Conservation (phyloP, 2,329 filamentous ascomycete species). For the Aspergillus japonicus region DNA sequence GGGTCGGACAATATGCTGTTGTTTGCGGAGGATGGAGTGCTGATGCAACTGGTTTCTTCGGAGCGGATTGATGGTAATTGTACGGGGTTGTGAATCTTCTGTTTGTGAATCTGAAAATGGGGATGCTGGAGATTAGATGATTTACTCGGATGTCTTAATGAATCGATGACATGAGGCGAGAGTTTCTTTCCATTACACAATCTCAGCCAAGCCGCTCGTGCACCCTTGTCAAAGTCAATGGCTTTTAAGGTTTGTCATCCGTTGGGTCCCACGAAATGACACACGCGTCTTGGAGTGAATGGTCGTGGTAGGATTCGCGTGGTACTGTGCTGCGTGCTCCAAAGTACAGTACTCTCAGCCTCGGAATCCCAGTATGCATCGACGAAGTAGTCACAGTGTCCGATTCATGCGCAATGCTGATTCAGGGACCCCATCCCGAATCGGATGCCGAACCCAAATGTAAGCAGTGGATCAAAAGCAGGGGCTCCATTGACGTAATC, state of each 20-base stretch:
- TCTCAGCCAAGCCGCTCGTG: neutral
- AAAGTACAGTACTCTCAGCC: no score
- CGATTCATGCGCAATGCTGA: no score
- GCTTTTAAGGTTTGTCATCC: neutral
- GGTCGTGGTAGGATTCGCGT: no score
- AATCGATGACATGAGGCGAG: no score
- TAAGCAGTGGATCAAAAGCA: neutral
- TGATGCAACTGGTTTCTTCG: neutral
- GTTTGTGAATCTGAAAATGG: no score
- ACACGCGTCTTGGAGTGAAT: no score
- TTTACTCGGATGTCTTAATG: neutral
- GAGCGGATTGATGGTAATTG: conserved; percentile 3
- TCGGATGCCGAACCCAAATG: no score
- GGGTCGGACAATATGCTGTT: neutral
- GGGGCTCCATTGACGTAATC: neutral
- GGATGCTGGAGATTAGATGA: neutral
- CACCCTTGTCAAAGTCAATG: neutral
- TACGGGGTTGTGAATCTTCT: neutral
- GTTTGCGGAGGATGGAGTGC: neutral
- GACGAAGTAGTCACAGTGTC: no score
- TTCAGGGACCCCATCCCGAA: no score
- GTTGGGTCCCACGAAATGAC: neutral
- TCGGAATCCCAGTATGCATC: no score
- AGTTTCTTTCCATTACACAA: no score
- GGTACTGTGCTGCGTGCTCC: no score